These are phyloP conservation scores for Prunus mongolica DNA, from an alignment of 306 rosid species.

Conservation along the genomic window DNA sequence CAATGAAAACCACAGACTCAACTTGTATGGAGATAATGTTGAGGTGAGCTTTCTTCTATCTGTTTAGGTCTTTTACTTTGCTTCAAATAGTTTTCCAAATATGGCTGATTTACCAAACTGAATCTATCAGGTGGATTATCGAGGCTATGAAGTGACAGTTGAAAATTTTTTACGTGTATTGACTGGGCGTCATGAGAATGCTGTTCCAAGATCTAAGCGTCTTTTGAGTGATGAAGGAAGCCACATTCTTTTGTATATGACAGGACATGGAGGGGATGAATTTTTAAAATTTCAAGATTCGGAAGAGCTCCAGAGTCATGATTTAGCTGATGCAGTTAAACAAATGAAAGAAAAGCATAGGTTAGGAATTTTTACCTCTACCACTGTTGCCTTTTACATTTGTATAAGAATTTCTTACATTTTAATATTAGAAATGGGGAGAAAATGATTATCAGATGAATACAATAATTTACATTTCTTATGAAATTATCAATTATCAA, in stretches of 20 bases:
- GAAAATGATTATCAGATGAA: background rate
- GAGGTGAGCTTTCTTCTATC: conserved; percentile 52
- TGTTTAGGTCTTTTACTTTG: background rate
- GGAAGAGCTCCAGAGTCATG: conserved; percentile 98
- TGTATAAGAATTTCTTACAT: background rate
- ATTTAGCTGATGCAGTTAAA: conserved; percentile 95
- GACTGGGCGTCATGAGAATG: conserved; percentile 83
- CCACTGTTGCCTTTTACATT: background rate
- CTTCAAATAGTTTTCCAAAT: background rate
- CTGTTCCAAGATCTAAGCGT: conserved; percentile 96
- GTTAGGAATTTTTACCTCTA: conserved; percentile 32
- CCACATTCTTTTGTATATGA: conserved; percentile 92
- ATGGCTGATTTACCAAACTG: conserved; percentile 16
- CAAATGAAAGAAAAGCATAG: conserved; percentile 96
- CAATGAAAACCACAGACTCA: conserved; percentile 89
- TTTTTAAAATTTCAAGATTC: conserved; percentile 96
- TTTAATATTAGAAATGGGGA: background rate
- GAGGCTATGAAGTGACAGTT: conserved; percentile 94
- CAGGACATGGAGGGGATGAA: conserved; percentile 98
- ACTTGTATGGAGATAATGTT: conserved; percentile 92
- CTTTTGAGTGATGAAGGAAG: conserved; percentile 98
- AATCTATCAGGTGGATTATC: conserved; percentile 80
- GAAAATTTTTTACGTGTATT: conserved; percentile 83
- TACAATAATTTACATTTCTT: background rate
- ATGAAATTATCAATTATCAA: background rate